Percentiles rank a stretch among this genome's conserved stretches.
These are phyloP conservation scores for Musa acuminata DNA, from an alignment of 176 grass and related monocot genomes.

Conservation along the genomic window DNA sequence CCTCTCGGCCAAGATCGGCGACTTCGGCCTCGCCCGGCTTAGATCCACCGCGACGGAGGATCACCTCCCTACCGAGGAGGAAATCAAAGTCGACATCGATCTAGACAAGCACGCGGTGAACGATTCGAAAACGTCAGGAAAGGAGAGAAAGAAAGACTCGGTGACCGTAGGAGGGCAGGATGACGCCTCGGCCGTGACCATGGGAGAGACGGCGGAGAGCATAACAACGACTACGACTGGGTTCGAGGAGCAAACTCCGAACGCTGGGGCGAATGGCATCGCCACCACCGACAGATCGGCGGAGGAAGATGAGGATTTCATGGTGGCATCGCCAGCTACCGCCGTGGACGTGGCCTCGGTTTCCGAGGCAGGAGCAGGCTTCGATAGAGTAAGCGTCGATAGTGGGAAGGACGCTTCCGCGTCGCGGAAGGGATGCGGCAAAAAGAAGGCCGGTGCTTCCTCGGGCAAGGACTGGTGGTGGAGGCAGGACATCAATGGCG, in stretches of 20 bases:
- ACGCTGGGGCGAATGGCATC: not conserved
- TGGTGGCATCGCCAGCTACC: slow-evolving; percentile 24
- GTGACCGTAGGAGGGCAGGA: slow-evolving; percentile 3
- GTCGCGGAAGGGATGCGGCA: slow-evolving; percentile 17
- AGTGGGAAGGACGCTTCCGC: slow-evolving; percentile 37
- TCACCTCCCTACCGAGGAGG: slow-evolving; percentile 30
- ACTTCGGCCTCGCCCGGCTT: slow-evolving; percentile 73
- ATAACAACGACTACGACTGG: not conserved
- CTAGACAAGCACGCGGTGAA: slow-evolving; percentile 30
- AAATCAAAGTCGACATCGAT: not conserved
- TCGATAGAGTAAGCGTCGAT: slow-evolving; percentile 42
- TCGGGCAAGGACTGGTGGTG: slow-evolving; percentile 74
- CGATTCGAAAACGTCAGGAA: not conserved
- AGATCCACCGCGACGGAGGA: slow-evolving; percentile 40
- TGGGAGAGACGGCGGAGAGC: slow-evolving; percentile 20
- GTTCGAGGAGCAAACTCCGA: not conserved
- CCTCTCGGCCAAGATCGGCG: slow-evolving; percentile 64
- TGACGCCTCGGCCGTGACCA: not conserved
- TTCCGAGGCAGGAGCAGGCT: slow-evolving; percentile 26
- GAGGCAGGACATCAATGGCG: slow-evolving; percentile 54
- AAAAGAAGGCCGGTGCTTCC: not conserved
- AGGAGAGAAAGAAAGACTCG: slow-evolving; percentile 2
- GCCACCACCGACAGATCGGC: slow-evolving; percentile 23
- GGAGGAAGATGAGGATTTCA: slow-evolving; percentile 44
- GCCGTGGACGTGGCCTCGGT: slow-evolving; percentile 40